Evolutionary conservation across 2,329 filamentous ascomycete genomes (phyloP), one percentile per base, ranked within the genome.

Genomic region (Fonsecaea nubica): DNA sequence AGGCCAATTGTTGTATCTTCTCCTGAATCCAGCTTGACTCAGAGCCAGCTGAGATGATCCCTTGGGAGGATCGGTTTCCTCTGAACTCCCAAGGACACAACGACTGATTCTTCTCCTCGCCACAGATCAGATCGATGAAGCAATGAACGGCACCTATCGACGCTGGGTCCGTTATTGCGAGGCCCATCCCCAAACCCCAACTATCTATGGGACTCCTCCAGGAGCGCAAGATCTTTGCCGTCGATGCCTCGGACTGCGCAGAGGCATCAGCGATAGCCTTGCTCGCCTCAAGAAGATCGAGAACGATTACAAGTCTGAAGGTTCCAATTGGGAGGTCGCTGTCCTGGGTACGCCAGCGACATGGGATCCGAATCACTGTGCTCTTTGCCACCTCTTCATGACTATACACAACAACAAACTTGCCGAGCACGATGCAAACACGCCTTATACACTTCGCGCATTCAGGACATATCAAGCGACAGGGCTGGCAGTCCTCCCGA

Each of bases 71-170:
- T 25, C 25, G 25, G 2, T 25, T 42, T 15, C 38, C 12, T 42
- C 38, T 42, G 38, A 15, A 15, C n/a, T 2, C 38, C 13, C 38
- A 42, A 15, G n/a, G 38, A 15, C 9, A 38, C 36, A 38, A 9
- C 13, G 36, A 38, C 36, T 38, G 36, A 38, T 38, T 38, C 36
- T 10, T 38, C 36, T 38, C 13, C 12, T 6, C 12, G 38, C 3
- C 38, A 12, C 38, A 42, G 15, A 42, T 15, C 38, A 42, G 38
- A 6, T n/a, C 12, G 38, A 5, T 42, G 38, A 42, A 42, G 38
- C 42, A n/a, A 48, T 48, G 42, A 18, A 48, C n/a, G n/a, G 21
- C 42, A 48, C 42, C n/a, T 48, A 48, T 48, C 42, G 42, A 48
- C 42, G 42, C 42, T 48, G 42, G 42, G 21, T 21, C 42, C 42